phyloP scores from a whole-genome alignment of 768 basidiomycete species.

The Basidioascus undulatus region DNA sequence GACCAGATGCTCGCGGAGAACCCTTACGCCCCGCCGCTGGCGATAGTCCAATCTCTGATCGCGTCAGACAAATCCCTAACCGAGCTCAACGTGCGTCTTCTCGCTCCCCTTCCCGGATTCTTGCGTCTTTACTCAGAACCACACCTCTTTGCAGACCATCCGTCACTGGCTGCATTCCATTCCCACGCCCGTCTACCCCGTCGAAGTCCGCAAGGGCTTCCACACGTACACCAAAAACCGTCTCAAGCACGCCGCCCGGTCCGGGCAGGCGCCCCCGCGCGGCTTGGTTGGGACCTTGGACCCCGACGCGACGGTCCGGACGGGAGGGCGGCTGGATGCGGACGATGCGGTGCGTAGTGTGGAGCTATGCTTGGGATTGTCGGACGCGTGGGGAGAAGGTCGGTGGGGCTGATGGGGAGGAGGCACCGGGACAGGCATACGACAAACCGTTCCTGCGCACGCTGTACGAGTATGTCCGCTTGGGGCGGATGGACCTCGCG shows the following conservation, averaged over 20 bases:
- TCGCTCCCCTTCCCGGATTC: neutral
- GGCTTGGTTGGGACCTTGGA: conserved; percentile 41
- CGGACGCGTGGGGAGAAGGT: neutral
- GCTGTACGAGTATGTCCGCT: conserved; percentile 56
- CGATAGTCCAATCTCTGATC: conserved; percentile 50
- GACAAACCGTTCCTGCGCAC: conserved; percentile 55
- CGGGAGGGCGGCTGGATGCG: conserved; percentile 34
- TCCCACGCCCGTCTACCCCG: conserved; percentile 32
- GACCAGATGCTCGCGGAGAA: conserved; percentile 20
- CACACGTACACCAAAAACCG: conserved; percentile 52
- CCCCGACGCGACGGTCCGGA: conserved; percentile 50
- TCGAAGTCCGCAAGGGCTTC: conserved; percentile 48
- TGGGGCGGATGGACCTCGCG: conserved; percentile 65
- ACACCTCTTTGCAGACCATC: conserved; percentile 18
- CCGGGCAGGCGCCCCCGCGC: conserved; percentile 20
- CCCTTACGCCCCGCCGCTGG: conserved; percentile 57
- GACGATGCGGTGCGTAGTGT: conserved; percentile 48
- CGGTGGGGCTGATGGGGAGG: neutral
- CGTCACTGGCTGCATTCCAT: conserved; percentile 55
- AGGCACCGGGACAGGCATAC: conserved; percentile 34
- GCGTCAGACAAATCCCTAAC: conserved; percentile 37
- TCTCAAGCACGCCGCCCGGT: conserved; percentile 41
- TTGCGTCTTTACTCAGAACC: neutral
- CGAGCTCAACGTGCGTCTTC: conserved; percentile 35
- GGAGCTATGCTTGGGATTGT: too few relatives aligned